Evolutionary conservation across 1,284 basidiomycete species (phyloP).

Genomic region (Lentinula novae-zelandiae): DNA sequence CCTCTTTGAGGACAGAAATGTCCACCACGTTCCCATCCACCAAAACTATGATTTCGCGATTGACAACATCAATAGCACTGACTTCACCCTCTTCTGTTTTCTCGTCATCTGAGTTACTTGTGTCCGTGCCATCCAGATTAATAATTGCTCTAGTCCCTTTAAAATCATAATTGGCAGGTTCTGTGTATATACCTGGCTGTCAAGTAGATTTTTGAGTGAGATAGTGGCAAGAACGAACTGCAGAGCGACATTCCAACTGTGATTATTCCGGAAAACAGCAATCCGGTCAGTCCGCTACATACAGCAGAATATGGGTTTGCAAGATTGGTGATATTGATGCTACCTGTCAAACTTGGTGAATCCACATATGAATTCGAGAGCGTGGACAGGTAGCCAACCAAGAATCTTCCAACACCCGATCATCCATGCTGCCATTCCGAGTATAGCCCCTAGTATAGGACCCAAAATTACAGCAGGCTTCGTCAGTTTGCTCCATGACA

Average conservation of each 20-base stretch:
- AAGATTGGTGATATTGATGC: constrained; percentile 39
- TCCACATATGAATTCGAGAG: background rate
- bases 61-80: background rate
- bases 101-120: constrained; percentile 12
- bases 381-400: constrained; percentile 23
- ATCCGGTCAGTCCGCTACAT: constrained; percentile 40
- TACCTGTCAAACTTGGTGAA: constrained; percentile 23
- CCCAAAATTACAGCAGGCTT: constrained; percentile 37
- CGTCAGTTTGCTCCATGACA: constrained; percentile 46
- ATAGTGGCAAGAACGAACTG: constrained; percentile 27
- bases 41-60: background rate
- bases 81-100: constrained; percentile 10
- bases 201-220: background rate
- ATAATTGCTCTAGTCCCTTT: constrained; percentile 39
- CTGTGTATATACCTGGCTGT: constrained; percentile 19
- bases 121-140: constrained; percentile 23
- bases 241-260: constrained; percentile 39
- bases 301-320: constrained; percentile 46
- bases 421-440: constrained; percentile 50
- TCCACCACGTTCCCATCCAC: constrained; percentile 15
- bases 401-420: constrained; percentile 48
- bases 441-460: constrained; percentile 36
- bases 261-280: constrained; percentile 42
- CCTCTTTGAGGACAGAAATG: constrained; percentile 26
- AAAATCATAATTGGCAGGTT: constrained; percentile 46